A percentile compares a stretch with the other conserved stretches of the same genome.
Evolutionary conservation across 768 basidiomycete species (phyloP).

Genomic region (Russula brevipes): DNA sequence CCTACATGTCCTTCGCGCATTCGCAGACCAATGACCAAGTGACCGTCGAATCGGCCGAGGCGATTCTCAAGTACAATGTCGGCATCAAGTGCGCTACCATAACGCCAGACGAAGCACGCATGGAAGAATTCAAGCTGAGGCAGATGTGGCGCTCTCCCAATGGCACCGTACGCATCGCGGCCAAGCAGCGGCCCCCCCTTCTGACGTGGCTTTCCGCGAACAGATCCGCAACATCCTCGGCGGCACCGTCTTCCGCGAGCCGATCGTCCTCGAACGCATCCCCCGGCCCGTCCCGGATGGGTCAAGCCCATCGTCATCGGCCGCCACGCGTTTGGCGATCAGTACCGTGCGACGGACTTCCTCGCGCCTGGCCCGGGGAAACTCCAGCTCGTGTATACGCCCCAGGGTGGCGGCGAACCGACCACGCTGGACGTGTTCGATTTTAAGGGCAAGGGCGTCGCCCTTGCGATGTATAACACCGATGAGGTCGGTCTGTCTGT

Average conservation of each 20-base stretch:
- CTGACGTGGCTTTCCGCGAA: slow-evolving; percentile 7
- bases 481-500: slow-evolving; percentile 57
- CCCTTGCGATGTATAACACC: slow-evolving; percentile 98
- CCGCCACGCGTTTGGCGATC: slow-evolving; percentile 91
- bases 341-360: slow-evolving; percentile 94
- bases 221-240: slow-evolving; percentile 97
- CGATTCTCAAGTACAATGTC: slow-evolving; percentile 90
- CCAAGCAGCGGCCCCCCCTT: neutral
- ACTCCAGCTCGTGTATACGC: slow-evolving; percentile 87
- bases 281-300: slow-evolving; percentile 95
- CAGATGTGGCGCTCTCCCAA: slow-evolving; percentile 99
- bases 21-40: slow-evolving; percentile 86
- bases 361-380: slow-evolving; percentile 90
- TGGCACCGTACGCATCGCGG: slow-evolving; percentile 61
- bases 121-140: slow-evolving; percentile 95
- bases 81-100: slow-evolving; percentile 99
- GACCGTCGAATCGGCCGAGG: slow-evolving; percentile 89
- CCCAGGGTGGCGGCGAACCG: slow-evolving; percentile 62
- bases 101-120: slow-evolving; percentile 95
- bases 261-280: slow-evolving; percentile 86
- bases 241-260: slow-evolving; percentile 98
- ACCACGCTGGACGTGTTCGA: slow-evolving; percentile 82
- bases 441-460: slow-evolving; percentile 89
- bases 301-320: slow-evolving; percentile 75
- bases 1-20: neutral